These are phyloP conservation scores for Sclerotinia nivalis DNA, from an alignment of 2,329 filamentous ascomycete genomes.

Conservation along the genomic window DNA sequence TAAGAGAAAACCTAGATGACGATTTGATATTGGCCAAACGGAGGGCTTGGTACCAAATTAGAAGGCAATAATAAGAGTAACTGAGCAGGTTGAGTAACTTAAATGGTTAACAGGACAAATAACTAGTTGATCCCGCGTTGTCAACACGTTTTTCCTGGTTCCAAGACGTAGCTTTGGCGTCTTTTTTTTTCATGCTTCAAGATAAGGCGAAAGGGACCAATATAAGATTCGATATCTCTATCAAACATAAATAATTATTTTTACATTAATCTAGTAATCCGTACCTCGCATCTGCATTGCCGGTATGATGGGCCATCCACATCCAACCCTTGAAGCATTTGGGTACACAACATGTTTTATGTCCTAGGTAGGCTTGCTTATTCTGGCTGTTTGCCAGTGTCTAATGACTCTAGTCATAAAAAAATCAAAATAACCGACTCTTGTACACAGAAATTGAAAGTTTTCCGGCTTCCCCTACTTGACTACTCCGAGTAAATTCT, in stretches of 20 bases:
- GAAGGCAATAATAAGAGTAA: constrained; percentile 3
- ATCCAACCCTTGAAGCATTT: constrained; percentile 18
- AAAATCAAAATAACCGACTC: not conserved
- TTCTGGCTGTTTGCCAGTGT: not conserved
- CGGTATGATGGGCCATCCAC: constrained; percentile 19
- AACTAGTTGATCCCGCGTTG: constrained; percentile 6
- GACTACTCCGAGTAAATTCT: not conserved
- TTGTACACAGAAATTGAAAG: constrained; percentile 1
- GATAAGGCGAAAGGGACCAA: constrained; percentile 20
- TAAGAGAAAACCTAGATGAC: not conserved
- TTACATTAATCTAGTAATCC: constrained; percentile 29
- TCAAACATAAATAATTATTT: constrained; percentile 21
- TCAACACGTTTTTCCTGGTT: constrained; percentile 13
- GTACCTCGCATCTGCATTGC: constrained; percentile 32
- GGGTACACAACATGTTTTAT: constrained; percentile 8
- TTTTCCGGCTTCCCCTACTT: constrained; percentile 1
- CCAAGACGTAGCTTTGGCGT: constrained; percentile 6
- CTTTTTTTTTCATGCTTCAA: not conserved
- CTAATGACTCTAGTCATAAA: not conserved
- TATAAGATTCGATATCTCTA: constrained; percentile 16
- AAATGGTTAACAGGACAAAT: constrained; percentile 9
- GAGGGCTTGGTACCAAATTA: not conserved
- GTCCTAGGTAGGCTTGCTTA: not conserved
- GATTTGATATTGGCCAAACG: constrained; percentile 11
- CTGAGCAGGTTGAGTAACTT: not conserved